Conservation (phyloP, 371 early-diverging fungal species). For the Mortierella sp. region DNA sequence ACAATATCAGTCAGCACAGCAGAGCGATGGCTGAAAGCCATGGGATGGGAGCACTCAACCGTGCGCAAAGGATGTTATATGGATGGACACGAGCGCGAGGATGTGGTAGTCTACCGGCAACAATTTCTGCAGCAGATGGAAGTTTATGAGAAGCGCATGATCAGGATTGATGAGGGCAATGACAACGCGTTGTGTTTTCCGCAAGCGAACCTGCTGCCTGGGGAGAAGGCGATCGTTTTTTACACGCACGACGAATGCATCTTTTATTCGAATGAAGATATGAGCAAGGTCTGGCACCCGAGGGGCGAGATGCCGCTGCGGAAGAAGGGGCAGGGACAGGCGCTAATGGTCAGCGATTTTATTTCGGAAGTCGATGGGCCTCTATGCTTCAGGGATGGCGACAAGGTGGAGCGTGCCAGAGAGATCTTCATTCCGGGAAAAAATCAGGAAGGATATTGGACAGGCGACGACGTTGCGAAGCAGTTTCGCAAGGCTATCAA, state of each 20-base stretch:
- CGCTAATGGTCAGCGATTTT: conserved; percentile 26
- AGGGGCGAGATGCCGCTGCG: conserved; percentile 13
- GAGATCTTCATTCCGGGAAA: conserved; percentile 3
- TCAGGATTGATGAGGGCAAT: neutral
- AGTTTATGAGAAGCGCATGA: conserved; percentile 1
- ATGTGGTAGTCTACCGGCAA: conserved; percentile 7
- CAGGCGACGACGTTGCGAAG: conserved; percentile 2
- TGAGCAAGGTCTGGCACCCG: conserved; percentile 15
- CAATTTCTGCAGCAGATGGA: neutral
- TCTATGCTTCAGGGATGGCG: conserved; percentile 8
- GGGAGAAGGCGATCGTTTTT: conserved; percentile 11
- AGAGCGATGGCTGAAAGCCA: conserved; percentile 3
- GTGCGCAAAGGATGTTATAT: conserved; percentile 8
- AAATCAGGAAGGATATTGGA: conserved; percentile 6
- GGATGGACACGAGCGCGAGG: conserved; percentile 13
- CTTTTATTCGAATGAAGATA: conserved; percentile 24
- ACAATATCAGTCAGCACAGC: conserved; percentile 6
- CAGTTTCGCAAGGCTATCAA: conserved; percentile 1
- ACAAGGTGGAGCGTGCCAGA: conserved; percentile 10
- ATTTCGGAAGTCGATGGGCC: conserved; percentile 25
- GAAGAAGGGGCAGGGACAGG: conserved; percentile 23
- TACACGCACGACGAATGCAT: conserved; percentile 30
- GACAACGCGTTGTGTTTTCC: neutral
- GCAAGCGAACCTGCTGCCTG: neutral
- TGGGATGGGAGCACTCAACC: conserved; percentile 11